Percentiles rank a stretch among this genome's conserved stretches.
Conservation (phyloP, 345 rosid species). For the Eucalyptus rudis region DNA sequence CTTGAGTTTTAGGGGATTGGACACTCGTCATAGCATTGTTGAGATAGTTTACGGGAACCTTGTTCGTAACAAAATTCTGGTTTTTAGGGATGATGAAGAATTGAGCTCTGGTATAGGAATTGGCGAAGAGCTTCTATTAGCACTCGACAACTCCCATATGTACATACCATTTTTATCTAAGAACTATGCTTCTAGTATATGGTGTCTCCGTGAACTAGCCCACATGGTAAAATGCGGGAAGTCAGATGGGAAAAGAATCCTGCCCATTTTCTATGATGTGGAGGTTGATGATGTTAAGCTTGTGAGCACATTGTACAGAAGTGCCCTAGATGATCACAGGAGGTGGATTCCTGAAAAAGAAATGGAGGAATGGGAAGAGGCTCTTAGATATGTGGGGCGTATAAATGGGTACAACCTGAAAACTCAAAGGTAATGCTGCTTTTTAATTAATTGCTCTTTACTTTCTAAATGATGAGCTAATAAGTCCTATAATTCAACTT, state of each 20-base stretch:
- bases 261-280: background rate
- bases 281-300: background rate
- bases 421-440: background rate
- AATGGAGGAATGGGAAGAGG: background rate
- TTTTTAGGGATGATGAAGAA: background rate
- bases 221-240: background rate
- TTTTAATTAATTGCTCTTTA: background rate
- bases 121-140: background rate
- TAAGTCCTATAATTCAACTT: background rate
- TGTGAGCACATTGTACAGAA: background rate
- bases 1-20: too few relatives aligned
- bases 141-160: background rate
- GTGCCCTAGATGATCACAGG: accelerated
- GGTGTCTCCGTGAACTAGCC: background rate
- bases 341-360: accelerated
- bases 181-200: accelerated
- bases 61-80: background rate
- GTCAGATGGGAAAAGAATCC: background rate
- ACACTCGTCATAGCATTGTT: background rate
- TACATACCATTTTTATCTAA: background rate
- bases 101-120: too few relatives aligned
- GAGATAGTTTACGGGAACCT: background rate
- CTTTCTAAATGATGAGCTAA: background rate
- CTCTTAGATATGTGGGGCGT: background rate
- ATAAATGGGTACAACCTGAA: too few relatives aligned